A percentile compares a stretch with the other conserved stretches of the same genome.
Conservation (phyloP, 305 asterid species). For the Fraxinus baroniana region DNA sequence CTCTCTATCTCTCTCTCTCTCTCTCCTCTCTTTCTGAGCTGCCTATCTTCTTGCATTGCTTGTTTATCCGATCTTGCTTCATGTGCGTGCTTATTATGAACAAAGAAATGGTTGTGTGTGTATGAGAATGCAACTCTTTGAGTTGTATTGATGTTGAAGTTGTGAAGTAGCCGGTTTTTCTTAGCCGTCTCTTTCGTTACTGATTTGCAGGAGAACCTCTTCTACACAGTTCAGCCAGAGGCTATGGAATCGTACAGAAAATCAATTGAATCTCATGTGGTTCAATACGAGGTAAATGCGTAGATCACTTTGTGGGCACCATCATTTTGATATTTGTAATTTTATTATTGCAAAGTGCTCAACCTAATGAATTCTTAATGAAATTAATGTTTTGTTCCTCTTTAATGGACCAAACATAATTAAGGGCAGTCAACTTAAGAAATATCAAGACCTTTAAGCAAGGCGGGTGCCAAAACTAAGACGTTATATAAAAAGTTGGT, state of each 20-base stretch:
- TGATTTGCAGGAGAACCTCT: conserved; percentile 68
- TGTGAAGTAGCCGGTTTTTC: conserved; percentile 15
- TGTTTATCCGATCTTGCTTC: conserved; percentile 18
- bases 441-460: background rate
- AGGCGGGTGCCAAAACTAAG: background rate
- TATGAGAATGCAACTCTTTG: conserved; percentile 18
- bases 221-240: conserved; percentile 67
- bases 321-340: conserved; percentile 15
- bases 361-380: background rate
- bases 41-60: background rate
- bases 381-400: background rate
- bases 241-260: conserved; percentile 72
- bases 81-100: conserved; percentile 15
- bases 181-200: conserved; percentile 21
- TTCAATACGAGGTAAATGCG: conserved; percentile 63
- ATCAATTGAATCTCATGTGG: conserved; percentile 62
- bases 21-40: background rate
- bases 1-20: background rate
- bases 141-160: conserved; percentile 15
- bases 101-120: conserved; percentile 16
- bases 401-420: background rate
- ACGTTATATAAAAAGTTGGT: background rate
- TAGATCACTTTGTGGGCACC: conserved; percentile 3
- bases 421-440: background rate
- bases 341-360: background rate